Percentiles rank a stretch among this genome's conserved stretches.
These are phyloP conservation scores for Echites panduratus DNA, from an alignment of 257 asterid species.

Conservation along the genomic window DNA sequence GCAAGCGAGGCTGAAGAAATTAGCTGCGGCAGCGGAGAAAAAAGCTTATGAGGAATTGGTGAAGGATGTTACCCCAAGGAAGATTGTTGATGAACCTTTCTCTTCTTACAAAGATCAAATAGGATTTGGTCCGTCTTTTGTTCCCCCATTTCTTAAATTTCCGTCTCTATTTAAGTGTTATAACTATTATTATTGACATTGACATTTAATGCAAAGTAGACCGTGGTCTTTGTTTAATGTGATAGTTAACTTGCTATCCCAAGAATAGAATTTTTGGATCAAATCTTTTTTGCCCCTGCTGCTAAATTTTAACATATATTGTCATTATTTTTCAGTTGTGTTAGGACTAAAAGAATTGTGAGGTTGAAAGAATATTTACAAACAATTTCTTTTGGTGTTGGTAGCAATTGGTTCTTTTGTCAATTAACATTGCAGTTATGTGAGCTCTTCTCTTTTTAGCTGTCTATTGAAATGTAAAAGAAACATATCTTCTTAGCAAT, in stretches of 20 bases:
- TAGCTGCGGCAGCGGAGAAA: conserved; percentile 72
- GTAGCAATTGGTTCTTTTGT: not conserved
- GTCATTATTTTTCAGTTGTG: not conserved
- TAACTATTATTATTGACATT: not conserved
- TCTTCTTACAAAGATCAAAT: conserved; percentile 94
- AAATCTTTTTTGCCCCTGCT: not conserved
- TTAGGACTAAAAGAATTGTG: not conserved
- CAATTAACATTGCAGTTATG: not conserved
- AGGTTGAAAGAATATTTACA: not conserved
- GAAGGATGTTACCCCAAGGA: conserved; percentile 76
- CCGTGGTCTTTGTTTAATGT: not conserved
- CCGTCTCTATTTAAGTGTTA: not conserved
- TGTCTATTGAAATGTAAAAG: not conserved
- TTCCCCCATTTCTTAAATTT: not conserved
- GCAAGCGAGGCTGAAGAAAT: conserved; percentile 63
- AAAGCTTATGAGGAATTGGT: conserved; percentile 79
- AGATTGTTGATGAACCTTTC: conserved; percentile 66
- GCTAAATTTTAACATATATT: not conserved
- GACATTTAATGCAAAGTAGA: not conserved
- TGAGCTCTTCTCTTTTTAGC: not conserved
- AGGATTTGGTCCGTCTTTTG: conserved; percentile 61
- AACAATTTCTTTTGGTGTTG: not conserved
- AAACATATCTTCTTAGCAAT: not conserved
- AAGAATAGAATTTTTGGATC: not conserved
- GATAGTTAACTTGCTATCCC: not conserved